phyloP scores from a whole-genome alignment of 116 monocot genomes.

The Zostera marina region DNA sequence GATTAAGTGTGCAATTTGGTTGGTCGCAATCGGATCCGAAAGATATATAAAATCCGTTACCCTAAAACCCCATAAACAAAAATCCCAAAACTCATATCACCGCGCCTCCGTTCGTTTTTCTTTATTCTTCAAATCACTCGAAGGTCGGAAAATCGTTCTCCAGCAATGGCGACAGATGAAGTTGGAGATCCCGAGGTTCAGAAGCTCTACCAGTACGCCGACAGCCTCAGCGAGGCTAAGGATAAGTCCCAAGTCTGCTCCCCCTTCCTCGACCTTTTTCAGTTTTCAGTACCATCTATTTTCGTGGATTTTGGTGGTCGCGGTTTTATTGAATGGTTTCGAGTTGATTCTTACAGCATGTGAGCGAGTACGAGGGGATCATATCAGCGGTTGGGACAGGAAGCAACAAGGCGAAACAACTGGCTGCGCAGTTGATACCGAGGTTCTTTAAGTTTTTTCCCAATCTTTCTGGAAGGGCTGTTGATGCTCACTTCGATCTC shows the following conservation, averaged over 20 bases:
- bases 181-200: conserved; percentile 59
- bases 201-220: conserved; percentile 73
- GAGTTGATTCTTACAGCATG: conserved; percentile 27
- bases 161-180: conserved; percentile 8
- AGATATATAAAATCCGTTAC: neutral
- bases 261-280: conserved; percentile 1
- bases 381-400: conserved; percentile 53
- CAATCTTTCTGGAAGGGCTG: conserved; percentile 32
- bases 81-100: neutral
- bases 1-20: too few relatives aligned
- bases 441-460: conserved; percentile 90
- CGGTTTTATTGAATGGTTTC: conserved; percentile 8
- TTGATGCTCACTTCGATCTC: conserved; percentile 68
- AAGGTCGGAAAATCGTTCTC: neutral
- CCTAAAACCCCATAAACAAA: neutral
- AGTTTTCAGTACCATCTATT: neutral
- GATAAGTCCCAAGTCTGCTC: conserved; percentile 63
- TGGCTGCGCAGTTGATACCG: conserved; percentile 96
- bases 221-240: conserved; percentile 81
- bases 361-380: conserved; percentile 84
- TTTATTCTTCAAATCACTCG: neutral
- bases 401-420: conserved; percentile 87
- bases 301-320: neutral
- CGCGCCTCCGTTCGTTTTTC: neutral
- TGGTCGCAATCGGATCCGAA: neutral